A percentile compares a stretch with the other conserved stretches of the same genome.
Evolutionary conservation across 345 rosid species (phyloP).

Genomic region (Anastatica hierochuntica): DNA sequence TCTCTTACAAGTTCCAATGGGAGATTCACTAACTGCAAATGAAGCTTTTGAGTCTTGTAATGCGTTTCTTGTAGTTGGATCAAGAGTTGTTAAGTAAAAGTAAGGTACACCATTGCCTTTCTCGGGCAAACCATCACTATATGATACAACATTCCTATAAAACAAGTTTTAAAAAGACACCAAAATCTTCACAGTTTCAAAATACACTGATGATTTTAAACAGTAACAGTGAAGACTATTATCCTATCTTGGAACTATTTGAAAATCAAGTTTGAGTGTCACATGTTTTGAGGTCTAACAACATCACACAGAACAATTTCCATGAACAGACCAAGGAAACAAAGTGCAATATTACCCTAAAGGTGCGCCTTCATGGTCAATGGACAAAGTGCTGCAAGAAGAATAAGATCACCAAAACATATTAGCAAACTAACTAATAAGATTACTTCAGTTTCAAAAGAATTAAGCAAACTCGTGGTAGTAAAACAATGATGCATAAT

Average conservation of each 20-base stretch:
- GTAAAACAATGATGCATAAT: too few species aligned
- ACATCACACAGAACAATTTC: too few species aligned
- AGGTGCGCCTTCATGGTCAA: slow-evolving; percentile 68
- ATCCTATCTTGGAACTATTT: not conserved
- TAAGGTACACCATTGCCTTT: slow-evolving; percentile 69
- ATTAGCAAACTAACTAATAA: slow-evolving; percentile 6
- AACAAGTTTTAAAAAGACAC: not conserved
- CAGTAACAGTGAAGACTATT: too few species aligned
- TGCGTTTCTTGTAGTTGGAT: slow-evolving; percentile 88
- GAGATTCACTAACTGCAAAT: slow-evolving; percentile 67
- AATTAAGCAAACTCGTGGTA: too few species aligned
- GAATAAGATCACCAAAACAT: not conserved
- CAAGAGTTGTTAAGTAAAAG: slow-evolving; percentile 89
- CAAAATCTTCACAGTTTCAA: not conserved
- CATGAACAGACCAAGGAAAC: not conserved
- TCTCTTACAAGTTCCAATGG: slow-evolving; percentile 74
- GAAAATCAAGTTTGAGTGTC: not conserved
- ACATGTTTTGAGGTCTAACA: not conserved
- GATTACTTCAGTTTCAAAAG: too few species aligned
- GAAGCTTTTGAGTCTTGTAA: slow-evolving; percentile 67
- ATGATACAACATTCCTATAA: slow-evolving; percentile 83
- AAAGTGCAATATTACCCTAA: slow-evolving; percentile 60
- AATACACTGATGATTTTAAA: not conserved
- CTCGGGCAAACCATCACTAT: slow-evolving; percentile 66
- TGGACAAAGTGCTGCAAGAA: slow-evolving; percentile 64